A percentile compares a stretch with the other conserved stretches of the same genome.
Evolutionary conservation across 768 basidiomycete species (phyloP).

Genomic region (Dictyophora rubrovolvata): DNA sequence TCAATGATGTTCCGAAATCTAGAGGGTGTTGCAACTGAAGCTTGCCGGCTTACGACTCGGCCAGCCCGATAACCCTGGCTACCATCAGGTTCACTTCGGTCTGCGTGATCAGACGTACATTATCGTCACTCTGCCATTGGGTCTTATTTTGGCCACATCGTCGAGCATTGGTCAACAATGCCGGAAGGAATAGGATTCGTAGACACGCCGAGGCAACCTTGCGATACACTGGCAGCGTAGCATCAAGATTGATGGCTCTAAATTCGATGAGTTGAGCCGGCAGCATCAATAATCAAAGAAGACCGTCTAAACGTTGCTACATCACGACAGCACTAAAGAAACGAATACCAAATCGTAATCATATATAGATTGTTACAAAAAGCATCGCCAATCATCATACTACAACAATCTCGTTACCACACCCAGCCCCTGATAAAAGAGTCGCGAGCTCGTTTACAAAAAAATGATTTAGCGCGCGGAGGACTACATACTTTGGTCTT

Average conservation of each 20-base stretch:
- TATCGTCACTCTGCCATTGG: too few species aligned
- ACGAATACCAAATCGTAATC: not conserved
- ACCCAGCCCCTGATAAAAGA: slow-evolving; percentile 14
- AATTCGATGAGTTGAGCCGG: not conserved
- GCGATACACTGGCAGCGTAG: not conserved
- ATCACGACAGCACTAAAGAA: not conserved
- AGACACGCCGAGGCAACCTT: not conserved
- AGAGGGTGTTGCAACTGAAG: too few species aligned
- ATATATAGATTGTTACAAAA: not conserved
- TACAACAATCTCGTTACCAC: slow-evolving; percentile 19
- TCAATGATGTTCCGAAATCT: too few species aligned
- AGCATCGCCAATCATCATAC: not conserved
- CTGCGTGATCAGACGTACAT: too few species aligned
- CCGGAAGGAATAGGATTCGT: not conserved
- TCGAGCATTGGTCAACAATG: not conserved
- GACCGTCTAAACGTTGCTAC: too few species aligned
- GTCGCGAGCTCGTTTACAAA: not conserved
- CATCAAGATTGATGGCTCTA: not conserved
- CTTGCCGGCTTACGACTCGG: too few species aligned
- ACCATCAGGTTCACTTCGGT: too few species aligned
- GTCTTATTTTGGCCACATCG: not conserved
- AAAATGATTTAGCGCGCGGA: not conserved
- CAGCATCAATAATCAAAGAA: too few species aligned
- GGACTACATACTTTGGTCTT: slow-evolving; percentile 71
- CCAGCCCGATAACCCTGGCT: too few species aligned